Evolutionary conservation across 805 yeast species (phyloP), one percentile per base, ranked within the genome.

Genomic region (Candida quercuum): DNA sequence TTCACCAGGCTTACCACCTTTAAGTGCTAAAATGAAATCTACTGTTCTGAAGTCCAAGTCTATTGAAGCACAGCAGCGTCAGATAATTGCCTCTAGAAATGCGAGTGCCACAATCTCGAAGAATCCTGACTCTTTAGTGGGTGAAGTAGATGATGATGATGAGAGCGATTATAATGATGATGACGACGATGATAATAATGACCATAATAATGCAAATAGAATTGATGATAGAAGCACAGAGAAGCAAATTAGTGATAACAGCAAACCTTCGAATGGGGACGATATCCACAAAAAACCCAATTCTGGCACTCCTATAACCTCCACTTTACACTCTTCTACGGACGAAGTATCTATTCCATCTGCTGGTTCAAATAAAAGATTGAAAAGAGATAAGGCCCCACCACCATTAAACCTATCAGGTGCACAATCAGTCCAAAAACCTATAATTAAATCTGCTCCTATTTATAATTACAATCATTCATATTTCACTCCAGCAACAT

Each of bases 371-470:
- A 40, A 38, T 22, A 57, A 56, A 28, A 48, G 54, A 22, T 39
- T 59, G 21, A 57, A 53, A 28, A 51, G 64, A 33, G 41, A 40
- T 12, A 48, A 47, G 5, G 57, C 54, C 7, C 64, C 64, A 12
- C 49, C 61, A 3, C 63, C 63, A 3, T 40, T 59, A 24, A 52
- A 54, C 23, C 31, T 59, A 8, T 32, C 46, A 3, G 17, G 39
- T 1, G 45, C 46, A 2, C 35, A 47, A 1, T 19, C 38, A 0
- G 40, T 48, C 4, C 48, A 44, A 22, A 45, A 42, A 15, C 63
- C 61, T 17, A 38, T 43, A 7, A 58, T 59, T 34, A 59, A 53
- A 32, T 56, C 63, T 3, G 64, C 64, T 13, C 64, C 64, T 13
- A 53, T 57, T n/a, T 53, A 49, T 32, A 38, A 43, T 21, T 17